Base-by-base conservation (phyloP, 2,329 filamentous ascomycete species). In the Trichoderma citrinoviride region DNA sequence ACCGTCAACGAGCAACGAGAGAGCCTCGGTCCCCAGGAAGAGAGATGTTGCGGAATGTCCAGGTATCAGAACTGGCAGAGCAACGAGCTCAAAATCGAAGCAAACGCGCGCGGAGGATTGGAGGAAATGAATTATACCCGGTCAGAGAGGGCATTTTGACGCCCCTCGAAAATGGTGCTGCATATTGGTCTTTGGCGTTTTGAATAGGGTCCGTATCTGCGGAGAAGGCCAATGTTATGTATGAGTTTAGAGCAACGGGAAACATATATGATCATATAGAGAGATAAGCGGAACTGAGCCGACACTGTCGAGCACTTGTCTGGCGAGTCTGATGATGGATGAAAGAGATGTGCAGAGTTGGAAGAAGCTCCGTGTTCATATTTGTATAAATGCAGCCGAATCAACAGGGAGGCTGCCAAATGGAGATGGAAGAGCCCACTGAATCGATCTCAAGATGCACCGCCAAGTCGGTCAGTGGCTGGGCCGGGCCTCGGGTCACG, bases 401-500 rank as follows among this genome's bases (percentile, higher is more conserved):
- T 7, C 7, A 15, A 53, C 27, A 37, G 27, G 14, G 43, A 47
- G 37, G 25, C n/a, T n/a, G 29, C n/a, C n/a, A n/a, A 19, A 46
- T 29, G 17, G 15, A 46, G 23, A 33, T 29, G 25, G 37, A 58
- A 58, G 27, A 54, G 46, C 56, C 56, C 56, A 60, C 56, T 41
- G 56, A 40, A 44, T 27, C 29, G 6, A 5, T 29, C 49, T 47
- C 46, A 41, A 40, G 56, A 60, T 60, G 44, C 56, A 27, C 56
- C 44, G 25, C 10, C 10, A 37, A 14, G 4, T 12, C 33, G 14
- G 33, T 37, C 27, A 50, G n/a, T 60, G 49, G 41, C 58, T 64
- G 61, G 61, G 61, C 53, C 44, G 61, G 43, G 37, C 47, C 43
- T 43, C 12, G 44, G 29, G 61, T 64, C 61, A 64, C 61, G 61